Evolutionary conservation across 2,329 filamentous ascomycete species (phyloP), one percentile per base, ranked within the genome.

Genomic region (Tolypocladium cylindrosporum): DNA sequence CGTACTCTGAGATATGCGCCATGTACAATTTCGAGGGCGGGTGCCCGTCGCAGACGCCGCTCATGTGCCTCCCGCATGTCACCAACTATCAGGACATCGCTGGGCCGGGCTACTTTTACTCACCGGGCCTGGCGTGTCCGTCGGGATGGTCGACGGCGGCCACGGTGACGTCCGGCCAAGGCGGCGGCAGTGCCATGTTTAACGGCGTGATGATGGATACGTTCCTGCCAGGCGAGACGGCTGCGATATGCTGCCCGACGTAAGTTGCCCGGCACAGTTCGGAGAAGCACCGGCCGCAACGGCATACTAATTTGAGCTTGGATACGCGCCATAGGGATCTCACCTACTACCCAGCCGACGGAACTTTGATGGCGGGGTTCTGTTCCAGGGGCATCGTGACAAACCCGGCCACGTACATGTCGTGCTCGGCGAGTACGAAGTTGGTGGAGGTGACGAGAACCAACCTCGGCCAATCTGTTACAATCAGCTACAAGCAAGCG

Each of bases 1-100:
- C 36, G 34, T 56, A 56, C n/a, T 56, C 55, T 16, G 55, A 56
- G 16, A 37, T 56, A 6, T 56, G 43, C 34, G 43, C 55, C n/a
- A 37, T 51, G n/a, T 50, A 40, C 43, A 41, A 56, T 24, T 11
- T 52, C 40, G 55, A 39, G 40, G 36, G 13, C 9, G 48, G 16
- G 48, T 56, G 55, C 21, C 42, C 43, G 21, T 40, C 21, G n/a
- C 43, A 27, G 34, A 11, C 36, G 36, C 43, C 55, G 14, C 43
- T 9, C 10, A 27, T 50, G 34, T 56, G 55, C 36, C 14, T 56
- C 31, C 55, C 55, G n/a, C 55, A 56, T n/a, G 43, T 50, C 43
- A 56, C 55, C 43, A 27, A 56, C 9, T 50, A 56, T 43, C 39
- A 45, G 31, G 55, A 56, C 31, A 39, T 56, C 13, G 55, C 43